Conservation (phyloP, 345 rosid species). For the Ricinus communis region DNA sequence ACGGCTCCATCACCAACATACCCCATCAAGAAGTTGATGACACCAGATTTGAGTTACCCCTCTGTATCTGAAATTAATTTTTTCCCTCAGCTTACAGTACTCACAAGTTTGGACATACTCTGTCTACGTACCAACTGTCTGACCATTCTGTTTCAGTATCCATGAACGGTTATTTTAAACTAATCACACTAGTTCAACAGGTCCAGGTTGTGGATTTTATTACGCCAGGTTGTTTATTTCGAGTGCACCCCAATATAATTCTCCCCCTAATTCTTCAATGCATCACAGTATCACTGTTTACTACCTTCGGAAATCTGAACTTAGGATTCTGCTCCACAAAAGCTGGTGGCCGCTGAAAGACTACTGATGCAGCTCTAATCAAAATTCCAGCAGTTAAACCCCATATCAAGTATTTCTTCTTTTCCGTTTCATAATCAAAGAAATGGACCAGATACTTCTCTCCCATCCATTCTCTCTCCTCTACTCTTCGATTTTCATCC, state of each 20-base stretch:
- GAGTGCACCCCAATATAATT: neutral
- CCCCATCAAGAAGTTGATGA: neutral
- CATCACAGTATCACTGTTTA: constrained; percentile 37
- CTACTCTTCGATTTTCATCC: constrained; percentile 70
- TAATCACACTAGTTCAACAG: neutral
- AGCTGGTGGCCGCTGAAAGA: constrained; percentile 53
- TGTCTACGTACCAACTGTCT: neutral
- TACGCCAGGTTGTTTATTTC: constrained; percentile 16
- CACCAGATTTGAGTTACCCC: neutral
- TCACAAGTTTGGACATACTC: neutral
- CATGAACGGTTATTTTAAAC: neutral
- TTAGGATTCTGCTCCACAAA: constrained; percentile 64
- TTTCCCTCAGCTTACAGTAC: constrained; percentile 1
- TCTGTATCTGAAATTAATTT: neutral
- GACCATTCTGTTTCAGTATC: neutral
- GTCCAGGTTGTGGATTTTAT: constrained; percentile 8
- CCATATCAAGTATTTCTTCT: constrained; percentile 57
- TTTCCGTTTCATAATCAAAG: constrained; percentile 55
- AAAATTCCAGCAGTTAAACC: constrained; percentile 74
- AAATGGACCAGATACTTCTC: constrained; percentile 49
- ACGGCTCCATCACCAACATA: constrained; percentile 3
- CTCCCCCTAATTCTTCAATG: constrained; percentile 15
- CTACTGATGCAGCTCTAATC: constrained; percentile 74
- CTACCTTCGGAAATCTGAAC: constrained; percentile 53
- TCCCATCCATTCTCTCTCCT: constrained; percentile 75